Percentiles rank a stretch among this genome's conserved stretches.
Evolutionary conservation across 2,329 filamentous ascomycete species (phyloP).

Genomic region (Claviceps pazoutovae): DNA sequence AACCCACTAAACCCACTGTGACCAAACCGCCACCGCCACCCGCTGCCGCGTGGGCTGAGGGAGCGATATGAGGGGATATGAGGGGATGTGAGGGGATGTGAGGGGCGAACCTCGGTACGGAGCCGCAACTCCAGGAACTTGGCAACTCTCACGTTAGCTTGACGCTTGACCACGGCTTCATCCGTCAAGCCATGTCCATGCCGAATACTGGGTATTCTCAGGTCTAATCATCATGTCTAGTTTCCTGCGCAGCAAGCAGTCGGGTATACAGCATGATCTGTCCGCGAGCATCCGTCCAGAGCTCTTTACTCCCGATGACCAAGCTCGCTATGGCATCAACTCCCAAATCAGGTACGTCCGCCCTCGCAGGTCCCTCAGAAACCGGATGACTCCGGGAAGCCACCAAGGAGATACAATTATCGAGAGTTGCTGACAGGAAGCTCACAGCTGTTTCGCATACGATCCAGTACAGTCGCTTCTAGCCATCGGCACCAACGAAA

Average conservation of each 20-base stretch:
- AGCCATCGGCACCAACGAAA: constrained; percentile 80
- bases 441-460: constrained; percentile 60
- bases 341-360: constrained; percentile 47
- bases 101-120: neutral
- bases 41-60: neutral
- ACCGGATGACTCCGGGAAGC: too few relatives aligned
- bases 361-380: neutral
- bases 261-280: constrained; percentile 82
- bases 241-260: constrained; percentile 84
- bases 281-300: constrained; percentile 67
- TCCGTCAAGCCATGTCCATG: neutral
- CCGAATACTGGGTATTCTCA: neutral
- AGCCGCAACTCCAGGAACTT: neutral
- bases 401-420: neutral
- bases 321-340: constrained; percentile 69
- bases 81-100: neutral
- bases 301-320: constrained; percentile 72
- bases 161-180: neutral
- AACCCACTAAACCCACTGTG: too few relatives aligned
- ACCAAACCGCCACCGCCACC: neutral
- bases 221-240: constrained; percentile 50
- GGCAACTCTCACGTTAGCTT: too few relatives aligned
- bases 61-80: neutral
- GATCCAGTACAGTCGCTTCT: constrained; percentile 89
- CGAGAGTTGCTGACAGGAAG: neutral